Evolutionary conservation across 2,329 filamentous ascomycete genomes (phyloP).

Genomic region (Trichoderma harzianum): DNA sequence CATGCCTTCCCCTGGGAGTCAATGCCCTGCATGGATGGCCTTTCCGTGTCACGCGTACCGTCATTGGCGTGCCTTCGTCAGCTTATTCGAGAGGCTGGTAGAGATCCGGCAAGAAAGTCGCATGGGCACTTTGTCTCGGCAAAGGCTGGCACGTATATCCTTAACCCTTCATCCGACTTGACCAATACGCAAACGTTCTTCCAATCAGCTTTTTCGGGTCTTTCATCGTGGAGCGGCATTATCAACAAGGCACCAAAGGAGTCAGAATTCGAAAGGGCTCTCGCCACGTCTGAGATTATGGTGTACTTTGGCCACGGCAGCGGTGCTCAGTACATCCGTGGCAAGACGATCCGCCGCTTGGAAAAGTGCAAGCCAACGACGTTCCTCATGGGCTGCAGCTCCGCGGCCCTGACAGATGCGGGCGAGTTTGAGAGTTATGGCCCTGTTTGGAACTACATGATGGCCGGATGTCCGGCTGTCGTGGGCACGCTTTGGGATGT

Average conservation of each 20-base stretch:
- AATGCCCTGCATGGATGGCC: constrained; percentile 74
- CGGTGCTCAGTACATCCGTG: constrained; percentile 89
- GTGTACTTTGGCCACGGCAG: constrained; percentile 97
- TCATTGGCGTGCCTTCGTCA: constrained; percentile 80
- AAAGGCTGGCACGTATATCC: constrained; percentile 67
- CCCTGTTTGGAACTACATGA: constrained; percentile 86
- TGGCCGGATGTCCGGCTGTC: constrained; percentile 80
- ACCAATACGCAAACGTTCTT: constrained; percentile 76
- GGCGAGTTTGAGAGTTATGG: constrained; percentile 91
- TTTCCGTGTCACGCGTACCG: constrained; percentile 82
- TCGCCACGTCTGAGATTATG: constrained; percentile 67
- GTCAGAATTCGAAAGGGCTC: constrained; percentile 66
- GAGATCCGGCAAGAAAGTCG: constrained; percentile 16
- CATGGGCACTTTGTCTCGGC: constrained; percentile 54
- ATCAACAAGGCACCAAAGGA: constrained; percentile 69
- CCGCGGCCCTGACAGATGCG: constrained; percentile 70
- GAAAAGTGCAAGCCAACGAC: constrained; percentile 71
- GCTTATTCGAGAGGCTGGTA: constrained; percentile 57
- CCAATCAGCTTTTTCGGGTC: constrained; percentile 57
- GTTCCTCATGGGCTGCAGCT: constrained; percentile 93
- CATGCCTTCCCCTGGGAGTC: constrained; percentile 97
- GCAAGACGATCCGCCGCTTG: constrained; percentile 75
- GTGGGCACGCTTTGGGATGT: constrained; percentile 97
- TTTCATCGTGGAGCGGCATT: constrained; percentile 70
- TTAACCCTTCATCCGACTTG: constrained; percentile 86